A percentile compares a stretch with the other conserved stretches of the same genome.
These are phyloP conservation scores for Verticillium nubilum DNA, from an alignment of 2,329 filamentous ascomycete genomes.

Conservation along the genomic window DNA sequence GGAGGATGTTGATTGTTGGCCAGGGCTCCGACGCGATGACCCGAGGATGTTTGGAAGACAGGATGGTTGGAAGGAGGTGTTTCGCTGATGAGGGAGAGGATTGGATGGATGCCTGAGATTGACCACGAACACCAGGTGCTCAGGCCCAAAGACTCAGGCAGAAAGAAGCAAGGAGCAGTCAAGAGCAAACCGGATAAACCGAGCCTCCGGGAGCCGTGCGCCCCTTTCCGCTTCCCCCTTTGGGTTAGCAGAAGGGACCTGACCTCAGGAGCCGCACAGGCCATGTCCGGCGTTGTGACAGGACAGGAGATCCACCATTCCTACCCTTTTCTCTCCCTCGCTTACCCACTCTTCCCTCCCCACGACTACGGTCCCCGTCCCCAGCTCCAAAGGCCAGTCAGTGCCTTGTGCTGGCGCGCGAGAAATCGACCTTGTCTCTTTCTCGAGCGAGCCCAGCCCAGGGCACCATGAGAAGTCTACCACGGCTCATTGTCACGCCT, in stretches of 20 bases:
- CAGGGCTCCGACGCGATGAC: not conserved
- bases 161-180: not conserved
- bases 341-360: conserved; percentile 14
- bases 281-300: not conserved
- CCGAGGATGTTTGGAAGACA: not conserved
- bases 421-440: conserved; percentile 15
- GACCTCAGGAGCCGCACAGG: not conserved
- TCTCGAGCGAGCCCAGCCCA: conserved; percentile 13
- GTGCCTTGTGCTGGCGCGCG: conserved; percentile 9
- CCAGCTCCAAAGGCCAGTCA: not conserved
- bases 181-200: not conserved
- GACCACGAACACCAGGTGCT: not conserved
- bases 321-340: conserved; percentile 3
- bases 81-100: not conserved
- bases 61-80: not conserved
- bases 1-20: not conserved
- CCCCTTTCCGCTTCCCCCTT: not conserved
- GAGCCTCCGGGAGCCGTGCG: not conserved
- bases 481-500: conserved; percentile 16
- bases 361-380: not conserved
- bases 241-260: not conserved
- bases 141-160: not conserved
- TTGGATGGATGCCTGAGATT: not conserved
- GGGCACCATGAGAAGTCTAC: conserved; percentile 10
- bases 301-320: not conserved